Percentiles rank a stretch among this genome's conserved stretches.
phyloP scores from a whole-genome alignment of 345 rosid genomes.

The Hibiscus tridactylites region DNA sequence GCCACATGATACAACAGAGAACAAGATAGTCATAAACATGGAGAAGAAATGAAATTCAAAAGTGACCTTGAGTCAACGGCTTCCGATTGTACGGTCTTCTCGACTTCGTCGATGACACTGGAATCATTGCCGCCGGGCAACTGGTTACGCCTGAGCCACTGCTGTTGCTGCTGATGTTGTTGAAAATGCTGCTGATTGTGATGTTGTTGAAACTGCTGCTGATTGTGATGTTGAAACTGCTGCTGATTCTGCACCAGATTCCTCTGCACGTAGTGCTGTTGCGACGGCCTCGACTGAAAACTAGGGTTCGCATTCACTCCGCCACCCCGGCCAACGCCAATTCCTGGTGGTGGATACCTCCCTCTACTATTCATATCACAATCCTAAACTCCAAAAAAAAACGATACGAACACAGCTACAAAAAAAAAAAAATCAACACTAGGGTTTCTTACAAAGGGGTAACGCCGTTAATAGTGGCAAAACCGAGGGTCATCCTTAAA shows the following conservation, averaged over 20 bases:
- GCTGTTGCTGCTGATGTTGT: conserved; percentile 29
- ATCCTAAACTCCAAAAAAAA: not conserved
- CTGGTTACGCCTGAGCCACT: conserved; percentile 66
- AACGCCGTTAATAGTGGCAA: conserved; percentile 9
- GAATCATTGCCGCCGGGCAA: conserved; percentile 29
- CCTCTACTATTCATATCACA: conserved; percentile 79
- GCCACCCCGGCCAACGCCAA: conserved; percentile 59
- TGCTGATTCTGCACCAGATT: conserved; percentile 36
- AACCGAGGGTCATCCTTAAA: conserved; percentile 10
- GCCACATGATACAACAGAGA: not conserved
- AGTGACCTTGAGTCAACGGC: conserved; percentile 66
- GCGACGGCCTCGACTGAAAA: conserved; percentile 33
- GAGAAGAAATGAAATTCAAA: not conserved
- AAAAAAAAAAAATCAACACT: not conserved
- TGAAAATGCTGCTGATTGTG: conserved; percentile 31
- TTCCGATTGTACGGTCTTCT: conserved; percentile 77
- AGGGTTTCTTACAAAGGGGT: conserved; percentile 17
- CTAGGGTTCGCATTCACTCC: conserved; percentile 44
- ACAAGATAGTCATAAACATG: not conserved
- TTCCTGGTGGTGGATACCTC: conserved; percentile 70
- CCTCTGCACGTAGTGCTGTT: conserved; percentile 53
- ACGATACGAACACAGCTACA: not conserved
- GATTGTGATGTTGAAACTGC: conserved; percentile 31
- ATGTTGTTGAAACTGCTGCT: conserved; percentile 31
- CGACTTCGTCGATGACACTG: conserved; percentile 45